Conservation (phyloP, 192 early-diverging fungal species). For the Neocallimastix lanati region DNA sequence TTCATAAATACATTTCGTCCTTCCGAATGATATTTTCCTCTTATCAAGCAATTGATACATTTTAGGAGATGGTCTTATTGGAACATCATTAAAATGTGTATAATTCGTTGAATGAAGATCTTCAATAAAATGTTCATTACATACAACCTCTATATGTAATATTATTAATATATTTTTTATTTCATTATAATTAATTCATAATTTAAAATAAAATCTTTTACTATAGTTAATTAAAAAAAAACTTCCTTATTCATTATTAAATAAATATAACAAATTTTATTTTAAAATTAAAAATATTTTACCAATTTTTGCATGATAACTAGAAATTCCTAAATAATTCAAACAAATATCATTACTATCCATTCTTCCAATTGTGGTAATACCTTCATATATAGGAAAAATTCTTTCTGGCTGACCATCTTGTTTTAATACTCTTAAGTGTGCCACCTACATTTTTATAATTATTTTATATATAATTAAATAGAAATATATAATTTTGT, state of each 20-base stretch:
- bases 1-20: not conserved
- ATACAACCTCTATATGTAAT: not conserved
- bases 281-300: not conserved
- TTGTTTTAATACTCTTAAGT: not conserved
- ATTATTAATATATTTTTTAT: too few species aligned
- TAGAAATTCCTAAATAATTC: not conserved
- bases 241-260: too few species aligned
- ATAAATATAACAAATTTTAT: too few species aligned
- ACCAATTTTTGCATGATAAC: not conserved
- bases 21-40: not conserved
- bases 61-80: not conserved
- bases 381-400: not conserved
- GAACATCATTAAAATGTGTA: not conserved
- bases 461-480: too few species aligned
- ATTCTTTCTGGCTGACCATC: not conserved
- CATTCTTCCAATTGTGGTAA: not conserved
- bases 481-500: too few species aligned
- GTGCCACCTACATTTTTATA: not conserved
- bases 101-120: not conserved
- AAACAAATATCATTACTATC: not conserved
- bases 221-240: too few species aligned
- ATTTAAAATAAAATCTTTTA: too few species aligned
- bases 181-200: too few species aligned
- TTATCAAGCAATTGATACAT: not conserved
- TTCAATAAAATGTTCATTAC: not conserved